Conservation (phyloP, 1,139 yeast genomes). For the Pichia kudriavzevii region DNA sequence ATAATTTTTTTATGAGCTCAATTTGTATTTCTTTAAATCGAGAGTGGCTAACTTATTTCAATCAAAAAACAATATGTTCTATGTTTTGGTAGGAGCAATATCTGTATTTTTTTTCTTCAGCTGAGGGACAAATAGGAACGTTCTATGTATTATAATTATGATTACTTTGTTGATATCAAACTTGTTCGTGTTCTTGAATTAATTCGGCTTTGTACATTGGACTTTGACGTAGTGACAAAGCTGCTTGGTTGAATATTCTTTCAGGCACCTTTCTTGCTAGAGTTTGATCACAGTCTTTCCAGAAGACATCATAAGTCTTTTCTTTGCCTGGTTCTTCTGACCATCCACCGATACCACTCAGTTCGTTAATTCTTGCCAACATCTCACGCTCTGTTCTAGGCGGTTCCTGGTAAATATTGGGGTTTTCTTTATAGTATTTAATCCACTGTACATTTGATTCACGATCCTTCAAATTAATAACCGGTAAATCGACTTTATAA, state of each 20-base stretch:
- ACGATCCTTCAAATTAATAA: background rate
- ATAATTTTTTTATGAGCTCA: too few species aligned
- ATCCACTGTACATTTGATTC: background rate
- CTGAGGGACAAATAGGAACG: too few species aligned
- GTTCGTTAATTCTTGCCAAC: background rate
- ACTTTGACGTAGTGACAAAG: background rate
- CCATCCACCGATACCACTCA: background rate
- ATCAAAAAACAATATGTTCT: too few species aligned
- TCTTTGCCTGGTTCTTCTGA: background rate
- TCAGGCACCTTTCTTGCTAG: background rate
- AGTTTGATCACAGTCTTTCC: background rate
- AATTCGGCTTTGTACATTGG: background rate
- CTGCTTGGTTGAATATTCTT: background rate
- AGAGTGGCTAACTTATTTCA: too few species aligned
- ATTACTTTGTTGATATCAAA: too few species aligned
- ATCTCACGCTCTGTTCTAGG: background rate
- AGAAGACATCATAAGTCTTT: background rate
- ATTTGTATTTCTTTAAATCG: too few species aligned
- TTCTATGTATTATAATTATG: too few species aligned
- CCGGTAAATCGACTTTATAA: background rate
- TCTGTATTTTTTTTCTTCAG: too few species aligned
- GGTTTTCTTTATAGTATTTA: background rate
- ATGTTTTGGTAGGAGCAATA: too few species aligned
- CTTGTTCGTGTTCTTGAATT: background rate
- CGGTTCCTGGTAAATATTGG: background rate